A percentile compares a stretch with the other conserved stretches of the same genome.
phyloP scores from a whole-genome alignment of 1,139 yeast genomes.

The Lizanozyma gosingica region DNA sequence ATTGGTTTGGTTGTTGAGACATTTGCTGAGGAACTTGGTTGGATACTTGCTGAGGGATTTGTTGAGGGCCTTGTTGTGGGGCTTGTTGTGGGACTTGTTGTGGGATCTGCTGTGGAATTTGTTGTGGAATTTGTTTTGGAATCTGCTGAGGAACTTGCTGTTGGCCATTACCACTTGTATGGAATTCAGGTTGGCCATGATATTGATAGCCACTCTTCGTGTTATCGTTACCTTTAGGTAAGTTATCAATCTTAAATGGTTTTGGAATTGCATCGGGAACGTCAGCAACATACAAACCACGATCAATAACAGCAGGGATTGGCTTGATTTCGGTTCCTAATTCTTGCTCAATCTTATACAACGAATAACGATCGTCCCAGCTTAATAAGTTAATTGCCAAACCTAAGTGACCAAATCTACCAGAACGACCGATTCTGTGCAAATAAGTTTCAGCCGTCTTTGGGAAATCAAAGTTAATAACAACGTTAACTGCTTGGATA shows the following conservation, averaged over 20 bases:
- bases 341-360: constrained; percentile 94
- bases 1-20: background rate
- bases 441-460: constrained; percentile 95
- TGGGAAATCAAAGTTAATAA: constrained; percentile 96
- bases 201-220: constrained; percentile 36
- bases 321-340: constrained; percentile 96
- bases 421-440: constrained; percentile 98
- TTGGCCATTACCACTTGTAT: background rate
- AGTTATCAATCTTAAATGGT: constrained; percentile 71
- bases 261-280: constrained; percentile 70
- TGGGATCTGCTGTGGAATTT: background rate
- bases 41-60: background rate
- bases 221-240: constrained; percentile 45
- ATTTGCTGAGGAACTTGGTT: too few species aligned
- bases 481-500: constrained; percentile 97
- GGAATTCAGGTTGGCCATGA: constrained; percentile 36
- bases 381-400: constrained; percentile 92
- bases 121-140: constrained; percentile 1
- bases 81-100: constrained; percentile 1
- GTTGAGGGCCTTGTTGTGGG: background rate
- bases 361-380: constrained; percentile 92
- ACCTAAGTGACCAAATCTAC: constrained; percentile 98
- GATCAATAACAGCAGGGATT: constrained; percentile 86
- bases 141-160: background rate
- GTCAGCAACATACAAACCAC: constrained; percentile 80